These are phyloP conservation scores for Cokeromyces recurvatus DNA, from an alignment of 371 early-diverging fungal species.

Conservation along the genomic window DNA sequence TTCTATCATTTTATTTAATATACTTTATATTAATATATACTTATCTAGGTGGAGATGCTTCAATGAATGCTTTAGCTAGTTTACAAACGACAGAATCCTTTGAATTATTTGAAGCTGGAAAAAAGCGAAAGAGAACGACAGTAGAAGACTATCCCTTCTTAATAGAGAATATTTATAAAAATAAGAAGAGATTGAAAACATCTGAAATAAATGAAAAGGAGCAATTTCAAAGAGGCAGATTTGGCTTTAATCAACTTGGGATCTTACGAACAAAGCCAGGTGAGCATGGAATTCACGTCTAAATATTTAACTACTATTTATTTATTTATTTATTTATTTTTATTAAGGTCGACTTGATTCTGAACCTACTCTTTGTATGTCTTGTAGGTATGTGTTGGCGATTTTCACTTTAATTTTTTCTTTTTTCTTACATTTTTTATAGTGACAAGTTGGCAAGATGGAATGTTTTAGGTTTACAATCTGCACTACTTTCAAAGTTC, in stretches of 20 bases:
- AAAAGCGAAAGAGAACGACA: constrained; percentile 20
- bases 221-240: constrained; percentile 53
- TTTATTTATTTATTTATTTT: constrained; percentile 1
- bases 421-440: background rate
- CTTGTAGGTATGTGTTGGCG: constrained; percentile 58
- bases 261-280: constrained; percentile 80
- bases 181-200: constrained; percentile 27
- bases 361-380: constrained; percentile 77
- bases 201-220: background rate
- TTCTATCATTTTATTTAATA: background rate
- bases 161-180: constrained; percentile 24
- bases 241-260: constrained; percentile 49
- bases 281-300: too few species aligned
- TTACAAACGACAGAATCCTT: constrained; percentile 49
- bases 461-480: constrained; percentile 76
- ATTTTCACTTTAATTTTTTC: background rate
- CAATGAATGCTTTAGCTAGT: constrained; percentile 57
- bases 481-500: constrained; percentile 54
- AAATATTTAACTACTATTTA: too few species aligned
- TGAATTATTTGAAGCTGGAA: constrained; percentile 31
- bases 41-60: constrained; percentile 72
- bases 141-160: constrained; percentile 15
- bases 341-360: constrained; percentile 61
- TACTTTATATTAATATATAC: background rate
- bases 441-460: constrained; percentile 87